Evolutionary conservation across 1,284 basidiomycete genomes (phyloP), one percentile per base, ranked within the genome.

Genomic region (Filobasidium uniguttulatum): DNA sequence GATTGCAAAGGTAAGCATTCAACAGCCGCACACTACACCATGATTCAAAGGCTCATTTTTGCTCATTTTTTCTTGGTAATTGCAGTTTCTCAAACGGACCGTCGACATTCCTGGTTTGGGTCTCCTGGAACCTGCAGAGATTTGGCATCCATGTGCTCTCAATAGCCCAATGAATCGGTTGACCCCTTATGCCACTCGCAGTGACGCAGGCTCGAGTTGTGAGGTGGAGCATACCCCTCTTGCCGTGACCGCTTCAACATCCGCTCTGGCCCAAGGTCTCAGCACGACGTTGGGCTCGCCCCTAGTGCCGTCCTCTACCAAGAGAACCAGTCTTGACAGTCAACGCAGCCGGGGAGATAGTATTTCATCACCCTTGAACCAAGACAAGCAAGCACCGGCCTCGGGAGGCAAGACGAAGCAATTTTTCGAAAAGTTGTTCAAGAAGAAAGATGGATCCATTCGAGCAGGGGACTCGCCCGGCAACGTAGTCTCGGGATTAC

Each of bases 71-170:
- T 29, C 40, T 17, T 40, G 12, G 23, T 31, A 19, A 17, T 33
- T n/a, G 9, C 53, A 67, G 62, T 94, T 94, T 64, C 73, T 77
- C 56, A 87, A 82, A 60, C 80, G 84, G 14, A 83, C 85, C 0
- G 71, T 88, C n/a, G 88, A 91, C 62, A 72, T 91, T 25, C 74
- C 83, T 31, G 81, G 81, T 28, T 74, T 89, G 3, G 85, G 82
- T 2, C 62, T 82, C 10, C 72, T 89, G 7, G 88, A 90, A 62
- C 81, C 84, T 1, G 72, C 85, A n/a, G 86, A 91, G 63, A 77
- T 89, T 1, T 85, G 81, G 78, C 55, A 43, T 29, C 40, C 40
- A 12, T 43, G 17, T 29, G 40, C 40, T 23, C 26, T 43, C 15
- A 15, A 43, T 20, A 26, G 20, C 15, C 40, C 14, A 8, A 14